A percentile compares a stretch with the other conserved stretches of the same genome.
These are phyloP conservation scores for Coniochaeta ligniaria DNA, from an alignment of 2,329 filamentous ascomycete species.

Conservation along the genomic window DNA sequence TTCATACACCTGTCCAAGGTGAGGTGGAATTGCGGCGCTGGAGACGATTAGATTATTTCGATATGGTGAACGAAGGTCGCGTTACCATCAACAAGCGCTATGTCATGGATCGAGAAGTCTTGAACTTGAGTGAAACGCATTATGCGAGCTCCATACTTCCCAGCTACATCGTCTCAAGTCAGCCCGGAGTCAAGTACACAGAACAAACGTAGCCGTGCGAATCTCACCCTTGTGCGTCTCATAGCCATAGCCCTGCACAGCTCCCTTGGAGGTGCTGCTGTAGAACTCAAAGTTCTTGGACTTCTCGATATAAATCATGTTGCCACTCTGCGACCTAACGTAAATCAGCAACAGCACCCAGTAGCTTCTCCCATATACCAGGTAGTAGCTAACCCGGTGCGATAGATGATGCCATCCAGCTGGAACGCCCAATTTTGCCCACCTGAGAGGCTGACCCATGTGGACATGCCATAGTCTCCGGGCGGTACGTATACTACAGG, in stretches of 20 bases:
- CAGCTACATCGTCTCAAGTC: slow-evolving; percentile 3
- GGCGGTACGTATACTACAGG: slow-evolving; percentile 11
- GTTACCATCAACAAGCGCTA: slow-evolving; percentile 36
- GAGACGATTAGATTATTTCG: not conserved
- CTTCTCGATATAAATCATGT: slow-evolving; percentile 18
- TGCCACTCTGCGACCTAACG: slow-evolving; percentile 7
- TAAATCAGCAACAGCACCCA: not conserved
- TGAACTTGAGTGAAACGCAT: slow-evolving; percentile 33
- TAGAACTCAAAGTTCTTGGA: slow-evolving; percentile 39
- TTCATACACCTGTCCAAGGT: slow-evolving; percentile 27
- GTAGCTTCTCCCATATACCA: not conserved
- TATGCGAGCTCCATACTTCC: slow-evolving; percentile 31
- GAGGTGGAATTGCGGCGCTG: slow-evolving; percentile 12
- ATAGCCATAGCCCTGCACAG: slow-evolving; percentile 42
- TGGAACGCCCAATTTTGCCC: slow-evolving; percentile 10
- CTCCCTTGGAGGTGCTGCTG: slow-evolving; percentile 32
- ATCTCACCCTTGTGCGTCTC: slow-evolving; percentile 28
- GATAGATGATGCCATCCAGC: slow-evolving; percentile 12
- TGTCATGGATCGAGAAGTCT: slow-evolving; percentile 40
- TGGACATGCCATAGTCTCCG: slow-evolving; percentile 13
- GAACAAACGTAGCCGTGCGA: not conserved
- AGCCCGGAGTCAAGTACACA: not conserved
- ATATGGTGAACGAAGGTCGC: not conserved
- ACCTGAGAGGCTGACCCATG: slow-evolving; percentile 11
- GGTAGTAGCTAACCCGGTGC: slow-evolving; percentile 8